Evolutionary conservation across 2,329 filamentous ascomycete species (phyloP).

Genomic region (Sphaerostilbella broomeana): DNA sequence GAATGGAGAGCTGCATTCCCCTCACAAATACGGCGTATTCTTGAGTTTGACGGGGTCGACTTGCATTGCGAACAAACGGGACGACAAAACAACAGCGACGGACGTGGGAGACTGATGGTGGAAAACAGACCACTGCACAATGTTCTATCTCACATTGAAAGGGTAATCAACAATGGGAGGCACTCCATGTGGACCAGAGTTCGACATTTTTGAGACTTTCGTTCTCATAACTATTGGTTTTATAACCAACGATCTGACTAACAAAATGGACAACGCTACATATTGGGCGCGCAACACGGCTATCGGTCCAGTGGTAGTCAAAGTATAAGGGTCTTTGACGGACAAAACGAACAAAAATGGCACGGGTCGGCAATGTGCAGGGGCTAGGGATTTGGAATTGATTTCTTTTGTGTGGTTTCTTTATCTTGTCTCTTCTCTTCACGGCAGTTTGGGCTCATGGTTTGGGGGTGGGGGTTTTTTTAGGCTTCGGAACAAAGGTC

Average conservation of each 20-base stretch:
- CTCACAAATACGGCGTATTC: conserved; percentile 15
- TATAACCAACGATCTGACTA: no score
- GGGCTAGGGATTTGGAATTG: background rate
- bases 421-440: conserved; percentile 3
- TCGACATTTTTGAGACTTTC: no score
- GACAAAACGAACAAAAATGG: background rate
- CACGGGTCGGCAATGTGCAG: background rate
- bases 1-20: conserved; percentile 15
- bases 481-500: background rate
- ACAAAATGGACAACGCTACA: no score
- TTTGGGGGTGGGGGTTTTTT: conserved; percentile 6
- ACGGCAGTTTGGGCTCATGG: conserved; percentile 7
- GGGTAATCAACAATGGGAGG: background rate
- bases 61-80: conserved; percentile 11
- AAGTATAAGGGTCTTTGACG: no score
- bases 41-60: conserved; percentile 14
- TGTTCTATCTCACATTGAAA: background rate
- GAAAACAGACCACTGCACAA: background rate
- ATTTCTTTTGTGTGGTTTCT: conserved; percentile 7
- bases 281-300: no score
- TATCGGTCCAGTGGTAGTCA: no score
- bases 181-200: no score
- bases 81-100: conserved; percentile 8
- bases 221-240: no score
- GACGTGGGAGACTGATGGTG: background rate